Conservation (phyloP, 2,329 filamentous ascomycete species). For the Fusarium chaquense region DNA sequence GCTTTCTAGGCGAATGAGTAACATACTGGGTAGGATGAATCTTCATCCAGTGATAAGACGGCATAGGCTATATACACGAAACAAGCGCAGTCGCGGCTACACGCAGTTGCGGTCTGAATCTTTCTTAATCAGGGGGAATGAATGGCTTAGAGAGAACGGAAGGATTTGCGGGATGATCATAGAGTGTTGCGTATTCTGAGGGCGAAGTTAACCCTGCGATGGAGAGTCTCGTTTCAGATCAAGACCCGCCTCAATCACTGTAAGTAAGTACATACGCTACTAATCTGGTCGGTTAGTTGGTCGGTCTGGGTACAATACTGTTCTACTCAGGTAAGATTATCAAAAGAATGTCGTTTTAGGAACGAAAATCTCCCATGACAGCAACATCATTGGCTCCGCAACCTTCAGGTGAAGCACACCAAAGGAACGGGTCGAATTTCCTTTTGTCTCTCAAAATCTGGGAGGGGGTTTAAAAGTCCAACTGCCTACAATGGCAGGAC, state of each 20-base stretch:
- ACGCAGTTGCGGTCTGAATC: slow-evolving; percentile 1
- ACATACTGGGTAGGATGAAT: slow-evolving; percentile 5
- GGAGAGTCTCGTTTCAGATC: slow-evolving; percentile 44
- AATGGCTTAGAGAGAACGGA: slow-evolving; percentile 13
- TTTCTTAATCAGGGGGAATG: slow-evolving; percentile 10
- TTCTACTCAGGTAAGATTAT: neutral
- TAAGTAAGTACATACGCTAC: too few species aligned
- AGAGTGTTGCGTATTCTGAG: slow-evolving; percentile 18
- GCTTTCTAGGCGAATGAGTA: slow-evolving; percentile 15
- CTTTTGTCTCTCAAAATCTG: slow-evolving; percentile 21
- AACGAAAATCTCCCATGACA: slow-evolving; percentile 6
- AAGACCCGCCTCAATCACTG: slow-evolving; percentile 23
- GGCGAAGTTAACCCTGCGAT: slow-evolving; percentile 38
- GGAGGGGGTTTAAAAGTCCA: neutral
- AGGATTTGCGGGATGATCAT: slow-evolving; percentile 24
- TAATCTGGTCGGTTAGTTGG: too few species aligned
- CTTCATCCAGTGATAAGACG: slow-evolving; percentile 14
- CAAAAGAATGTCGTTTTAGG: slow-evolving; percentile 15
- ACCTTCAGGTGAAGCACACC: slow-evolving; percentile 43
- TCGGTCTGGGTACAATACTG: neutral
- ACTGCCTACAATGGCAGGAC: slow-evolving; percentile 35
- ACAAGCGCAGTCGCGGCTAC: slow-evolving; percentile 42
- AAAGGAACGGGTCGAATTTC: slow-evolving; percentile 29
- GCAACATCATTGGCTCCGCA: slow-evolving; percentile 27
- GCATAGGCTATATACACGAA: slow-evolving; percentile 26